A percentile compares a stretch with the other conserved stretches of the same genome.
These are phyloP conservation scores for Lasiodiplodia gonubiensis DNA, from an alignment of 2,329 filamentous ascomycete species.

Conservation along the genomic window DNA sequence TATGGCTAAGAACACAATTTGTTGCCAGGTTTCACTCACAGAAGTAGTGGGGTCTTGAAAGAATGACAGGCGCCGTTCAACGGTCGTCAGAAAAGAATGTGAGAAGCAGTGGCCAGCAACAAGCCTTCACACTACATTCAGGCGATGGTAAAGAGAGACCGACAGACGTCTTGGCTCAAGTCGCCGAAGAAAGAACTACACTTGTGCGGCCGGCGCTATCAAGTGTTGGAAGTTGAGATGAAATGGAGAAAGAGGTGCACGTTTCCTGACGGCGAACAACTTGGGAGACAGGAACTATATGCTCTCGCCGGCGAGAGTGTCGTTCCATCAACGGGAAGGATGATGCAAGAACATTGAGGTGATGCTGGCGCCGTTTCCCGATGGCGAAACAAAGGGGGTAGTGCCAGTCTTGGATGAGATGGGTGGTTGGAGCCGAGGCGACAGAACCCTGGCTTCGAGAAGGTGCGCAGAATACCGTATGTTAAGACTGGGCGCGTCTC, in stretches of 20 bases:
- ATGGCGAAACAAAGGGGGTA: neutral
- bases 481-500: neutral
- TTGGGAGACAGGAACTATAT: neutral
- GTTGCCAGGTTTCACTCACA: neutral
- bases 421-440: neutral
- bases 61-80: neutral
- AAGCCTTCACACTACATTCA: neutral
- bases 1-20: neutral
- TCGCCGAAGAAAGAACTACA: neutral
- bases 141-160: neutral
- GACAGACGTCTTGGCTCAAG: neutral
- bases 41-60: neutral
- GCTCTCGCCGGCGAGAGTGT: neutral
- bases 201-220: neutral
- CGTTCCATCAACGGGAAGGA: neutral
- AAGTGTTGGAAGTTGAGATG: neutral
- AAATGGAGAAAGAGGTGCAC: neutral
- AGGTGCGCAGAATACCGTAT: neutral
- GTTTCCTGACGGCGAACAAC: neutral
- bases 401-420: neutral
- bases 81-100: neutral
- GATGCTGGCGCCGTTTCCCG: neutral
- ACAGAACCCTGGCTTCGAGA: neutral
- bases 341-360: neutral
- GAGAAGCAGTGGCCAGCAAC: neutral